Evolutionary conservation across 75 land plant species (phyloP).

Genomic region (Pinus tabuliformis): DNA sequence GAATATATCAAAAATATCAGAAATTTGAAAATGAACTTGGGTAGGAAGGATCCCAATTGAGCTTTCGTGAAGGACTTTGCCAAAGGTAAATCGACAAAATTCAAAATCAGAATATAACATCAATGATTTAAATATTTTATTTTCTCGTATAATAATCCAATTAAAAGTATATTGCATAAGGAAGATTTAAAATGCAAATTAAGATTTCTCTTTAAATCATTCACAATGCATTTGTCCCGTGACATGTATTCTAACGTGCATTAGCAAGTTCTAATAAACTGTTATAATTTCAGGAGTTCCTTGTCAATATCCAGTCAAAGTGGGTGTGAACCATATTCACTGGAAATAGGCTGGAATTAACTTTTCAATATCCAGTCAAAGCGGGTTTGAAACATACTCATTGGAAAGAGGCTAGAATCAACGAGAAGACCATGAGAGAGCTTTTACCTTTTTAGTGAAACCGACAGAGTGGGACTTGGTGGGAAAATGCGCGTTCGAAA

Average conservation of each 20-base stretch:
- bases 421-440: too few species aligned
- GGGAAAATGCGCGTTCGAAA: neutral
- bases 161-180: too few species aligned
- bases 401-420: neutral
- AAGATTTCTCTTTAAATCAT: too few species aligned
- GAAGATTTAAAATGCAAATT: too few species aligned
- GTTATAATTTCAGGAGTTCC: slow-evolving; percentile 25
- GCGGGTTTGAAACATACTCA: too few species aligned
- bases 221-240: too few species aligned
- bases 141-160: neutral
- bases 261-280: neutral
- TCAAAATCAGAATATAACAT: neutral
- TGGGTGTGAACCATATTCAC: slow-evolving; percentile 30
- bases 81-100: slow-evolving; percentile 16
- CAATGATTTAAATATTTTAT: neutral
- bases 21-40: neutral
- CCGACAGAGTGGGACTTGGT: neutral
- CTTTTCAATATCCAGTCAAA: too few species aligned
- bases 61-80: slow-evolving; percentile 30
- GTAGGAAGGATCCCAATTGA: slow-evolving; percentile 13
- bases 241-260: neutral
- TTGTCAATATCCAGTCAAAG: slow-evolving; percentile 20
- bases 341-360: neutral
- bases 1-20: neutral
- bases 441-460: too few species aligned